Percentiles rank a stretch among this genome's conserved stretches.
Evolutionary conservation across 1,284 basidiomycete species (phyloP).

Genomic region (Pseudomicrostroma phylloplanum): DNA sequence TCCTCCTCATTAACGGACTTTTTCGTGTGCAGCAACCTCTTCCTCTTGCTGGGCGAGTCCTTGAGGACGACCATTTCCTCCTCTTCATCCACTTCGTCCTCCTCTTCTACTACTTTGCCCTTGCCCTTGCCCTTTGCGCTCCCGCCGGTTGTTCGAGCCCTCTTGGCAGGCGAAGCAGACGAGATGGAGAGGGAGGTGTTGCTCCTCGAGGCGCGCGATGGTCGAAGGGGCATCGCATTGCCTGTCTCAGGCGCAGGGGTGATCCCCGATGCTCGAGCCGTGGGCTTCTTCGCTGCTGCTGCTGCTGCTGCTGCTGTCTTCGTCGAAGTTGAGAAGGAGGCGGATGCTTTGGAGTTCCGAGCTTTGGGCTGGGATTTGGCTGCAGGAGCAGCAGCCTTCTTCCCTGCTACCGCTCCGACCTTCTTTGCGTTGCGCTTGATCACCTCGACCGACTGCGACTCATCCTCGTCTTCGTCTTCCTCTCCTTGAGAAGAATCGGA

Average conservation of each 20-base stretch:
- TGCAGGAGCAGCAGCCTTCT: neutral
- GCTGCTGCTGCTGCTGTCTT: neutral
- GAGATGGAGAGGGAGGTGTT: too few species aligned
- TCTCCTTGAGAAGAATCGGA: neutral
- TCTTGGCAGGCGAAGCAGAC: too few species aligned
- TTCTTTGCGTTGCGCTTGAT: neutral
- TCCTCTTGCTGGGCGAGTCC: neutral
- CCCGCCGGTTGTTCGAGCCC: neutral
- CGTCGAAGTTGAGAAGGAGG: too few species aligned
- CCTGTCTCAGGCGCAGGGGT: neutral
- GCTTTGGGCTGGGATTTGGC: neutral
- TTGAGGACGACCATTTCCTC: slow-evolving; percentile 7
- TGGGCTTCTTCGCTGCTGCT: neutral
- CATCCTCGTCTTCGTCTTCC: neutral
- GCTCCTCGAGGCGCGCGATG: too few species aligned
- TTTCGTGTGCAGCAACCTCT: neutral
- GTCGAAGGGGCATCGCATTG: too few species aligned
- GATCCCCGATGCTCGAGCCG: neutral
- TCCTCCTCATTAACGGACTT: slow-evolving; percentile 3
- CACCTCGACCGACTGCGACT: neutral
- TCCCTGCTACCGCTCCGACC: neutral
- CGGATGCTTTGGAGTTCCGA: too few species aligned
- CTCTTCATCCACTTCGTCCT: neutral
- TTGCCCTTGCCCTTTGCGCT: neutral
- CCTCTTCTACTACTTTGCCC: neutral